Base-by-base conservation (phyloP, 2,329 filamentous ascomycete species). In the Aureobasidium pullulans region DNA sequence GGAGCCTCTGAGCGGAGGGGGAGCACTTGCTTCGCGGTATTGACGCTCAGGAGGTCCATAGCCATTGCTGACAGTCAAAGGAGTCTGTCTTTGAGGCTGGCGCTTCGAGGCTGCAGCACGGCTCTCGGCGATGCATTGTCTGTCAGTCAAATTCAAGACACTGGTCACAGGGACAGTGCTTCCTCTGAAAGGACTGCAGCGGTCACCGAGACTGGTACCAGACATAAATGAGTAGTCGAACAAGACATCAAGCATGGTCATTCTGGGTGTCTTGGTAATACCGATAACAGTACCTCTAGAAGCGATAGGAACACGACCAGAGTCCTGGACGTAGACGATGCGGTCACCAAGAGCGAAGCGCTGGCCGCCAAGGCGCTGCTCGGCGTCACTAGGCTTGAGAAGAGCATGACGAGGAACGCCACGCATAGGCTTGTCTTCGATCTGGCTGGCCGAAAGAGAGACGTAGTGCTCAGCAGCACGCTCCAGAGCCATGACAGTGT, bases 211-310 rank as follows among this genome's bases (percentile, higher is more conserved):
- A 0, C 89, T 94, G 1, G 92, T 96, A 63, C 94, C 94, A 69
- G 91, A 96, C 92, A 99, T 97, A 74, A 99, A 99, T 0, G 90
- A 88, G 11, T 84, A 84, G 71, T 99, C 95, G 74, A 96, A 99
- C 7, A 99, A 86, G 60, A 97, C 84, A 71, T 99, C 94, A 39
- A 99, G 80, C 60, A 96, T 81, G 48, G 89, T 83, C 29, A 87
- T 87, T 59, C 89, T 88, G 19, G 91, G 82, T 32, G 92, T 96
- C 59, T 90, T 87, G 62, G 91, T 96, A 70, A 96, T 88, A 37
- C 94, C 94, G 60, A 96, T 87, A n/a, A 99, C 90, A 1, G 94
- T 97, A 67, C 95, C 94, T 57, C 88, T 85, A 57, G 89, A 89
- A 37, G 89, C 92, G 67, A 99, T 95, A 1, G 94, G 94, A 1